A percentile compares a stretch with the other conserved stretches of the same genome.
These are phyloP conservation scores for Kappamyces sp. DNA, from an alignment of 192 early-diverging fungal species.

Conservation along the genomic window DNA sequence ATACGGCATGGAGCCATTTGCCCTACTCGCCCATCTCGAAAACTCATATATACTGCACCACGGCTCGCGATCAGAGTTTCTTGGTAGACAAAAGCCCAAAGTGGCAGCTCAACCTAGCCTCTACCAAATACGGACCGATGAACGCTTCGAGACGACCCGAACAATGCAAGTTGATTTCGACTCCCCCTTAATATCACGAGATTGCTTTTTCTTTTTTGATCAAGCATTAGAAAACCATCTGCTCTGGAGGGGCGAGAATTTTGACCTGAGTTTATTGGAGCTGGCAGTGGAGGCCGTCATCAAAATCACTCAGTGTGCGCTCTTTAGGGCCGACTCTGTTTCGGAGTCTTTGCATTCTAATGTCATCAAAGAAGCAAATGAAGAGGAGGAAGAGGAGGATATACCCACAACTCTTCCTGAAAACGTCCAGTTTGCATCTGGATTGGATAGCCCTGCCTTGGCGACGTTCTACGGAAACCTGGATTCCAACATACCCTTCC, in stretches of 20 bases:
- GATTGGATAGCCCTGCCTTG: too few relatives aligned
- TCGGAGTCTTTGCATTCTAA: neutral
- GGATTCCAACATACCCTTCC: too few relatives aligned
- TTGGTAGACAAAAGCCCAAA: slow-evolving; percentile 6
- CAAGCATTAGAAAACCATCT: slow-evolving; percentile 5
- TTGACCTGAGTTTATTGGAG: slow-evolving; percentile 29
- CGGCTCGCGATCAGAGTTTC: slow-evolving; percentile 19
- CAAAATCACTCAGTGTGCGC: slow-evolving; percentile 17
- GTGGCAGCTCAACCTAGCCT: neutral
- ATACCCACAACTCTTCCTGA: too few relatives aligned
- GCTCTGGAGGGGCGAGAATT: slow-evolving; percentile 40
- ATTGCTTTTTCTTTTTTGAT: slow-evolving; percentile 41
- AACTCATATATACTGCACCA: slow-evolving; percentile 38
- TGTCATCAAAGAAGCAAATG: neutral
- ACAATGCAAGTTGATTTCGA: slow-evolving; percentile 33
- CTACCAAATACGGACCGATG: slow-evolving; percentile 48
- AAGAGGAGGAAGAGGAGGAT: too few relatives aligned
- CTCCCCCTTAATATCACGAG: slow-evolving; percentile 26
- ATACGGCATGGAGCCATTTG: slow-evolving; percentile 43
- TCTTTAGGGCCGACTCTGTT: neutral
- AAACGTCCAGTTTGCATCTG: too few relatives aligned
- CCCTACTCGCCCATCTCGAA: slow-evolving; percentile 44
- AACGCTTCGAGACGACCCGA: slow-evolving; percentile 35
- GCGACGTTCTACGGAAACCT: too few relatives aligned
- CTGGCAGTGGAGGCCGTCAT: slow-evolving; percentile 20